phyloP scores from a whole-genome alignment of 2,329 filamentous ascomycete genomes.

The Fusarium lyarnte region DNA sequence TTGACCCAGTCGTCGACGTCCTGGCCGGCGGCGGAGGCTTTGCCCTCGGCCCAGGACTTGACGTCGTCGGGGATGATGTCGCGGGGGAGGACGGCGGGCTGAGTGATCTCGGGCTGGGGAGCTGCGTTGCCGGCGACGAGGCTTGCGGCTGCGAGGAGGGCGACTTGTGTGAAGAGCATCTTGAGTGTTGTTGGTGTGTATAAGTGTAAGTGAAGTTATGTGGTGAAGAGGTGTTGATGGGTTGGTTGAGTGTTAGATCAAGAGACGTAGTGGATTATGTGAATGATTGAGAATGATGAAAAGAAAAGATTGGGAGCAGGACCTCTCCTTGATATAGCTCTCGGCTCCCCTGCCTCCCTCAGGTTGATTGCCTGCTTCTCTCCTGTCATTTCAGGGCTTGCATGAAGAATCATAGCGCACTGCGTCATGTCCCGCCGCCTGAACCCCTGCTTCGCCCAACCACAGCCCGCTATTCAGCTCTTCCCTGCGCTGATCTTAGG shows the following conservation, averaged over 20 bases:
- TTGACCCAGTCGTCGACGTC: slow-evolving; percentile 17
- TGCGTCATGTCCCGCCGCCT: slow-evolving; percentile 18
- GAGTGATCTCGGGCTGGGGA: slow-evolving; percentile 20
- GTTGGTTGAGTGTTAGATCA: neutral
- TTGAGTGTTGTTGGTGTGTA: neutral
- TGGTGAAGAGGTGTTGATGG: neutral
- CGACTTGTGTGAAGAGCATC: slow-evolving; percentile 41
- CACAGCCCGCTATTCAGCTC: neutral
- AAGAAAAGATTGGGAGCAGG: neutral
- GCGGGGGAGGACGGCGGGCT: slow-evolving; percentile 21
- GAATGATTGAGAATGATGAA: neutral
- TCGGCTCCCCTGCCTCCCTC: neutral
- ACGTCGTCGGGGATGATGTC: slow-evolving; percentile 31
- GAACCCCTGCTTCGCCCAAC: neutral
- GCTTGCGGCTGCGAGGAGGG: slow-evolving; percentile 34
- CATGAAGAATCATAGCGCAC: slow-evolving; percentile 1
- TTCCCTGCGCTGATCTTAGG: slow-evolving; percentile 17
- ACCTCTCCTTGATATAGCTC: slow-evolving; percentile 25
- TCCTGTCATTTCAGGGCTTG: slow-evolving; percentile 15
- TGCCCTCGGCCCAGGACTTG: slow-evolving; percentile 23
- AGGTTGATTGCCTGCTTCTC: slow-evolving; percentile 2
- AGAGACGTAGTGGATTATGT: neutral
- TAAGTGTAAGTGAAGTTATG: neutral
- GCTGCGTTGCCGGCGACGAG: slow-evolving; percentile 29
- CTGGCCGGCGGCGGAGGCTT: slow-evolving; percentile 1